A percentile compares a stretch with the other conserved stretches of the same genome.
Conservation (phyloP, 1,284 basidiomycete genomes). For the Ceratobasidium sp. region DNA sequence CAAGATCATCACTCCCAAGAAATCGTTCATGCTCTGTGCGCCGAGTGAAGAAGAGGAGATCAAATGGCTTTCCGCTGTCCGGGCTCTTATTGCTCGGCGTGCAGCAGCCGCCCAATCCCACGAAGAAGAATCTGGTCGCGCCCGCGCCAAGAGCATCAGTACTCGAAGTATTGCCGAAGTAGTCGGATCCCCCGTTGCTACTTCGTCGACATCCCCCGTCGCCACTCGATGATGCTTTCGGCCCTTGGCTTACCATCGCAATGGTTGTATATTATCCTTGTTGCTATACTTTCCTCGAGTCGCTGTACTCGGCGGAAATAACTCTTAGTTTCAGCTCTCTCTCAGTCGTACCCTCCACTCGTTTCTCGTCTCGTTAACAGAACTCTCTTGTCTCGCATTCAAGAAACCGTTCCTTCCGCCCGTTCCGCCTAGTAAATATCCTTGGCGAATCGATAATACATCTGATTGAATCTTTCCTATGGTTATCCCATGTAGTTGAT, state of each 20-base stretch:
- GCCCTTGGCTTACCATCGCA: neutral
- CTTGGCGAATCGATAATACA: constrained; percentile 30
- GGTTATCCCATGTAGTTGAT: neutral
- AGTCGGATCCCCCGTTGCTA: constrained; percentile 19
- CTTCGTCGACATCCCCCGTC: constrained; percentile 3
- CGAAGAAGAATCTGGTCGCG: neutral
- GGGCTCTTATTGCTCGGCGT: constrained; percentile 82
- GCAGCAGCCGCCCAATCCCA: constrained; percentile 4
- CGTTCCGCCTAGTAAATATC: constrained; percentile 27
- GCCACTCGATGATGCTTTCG: constrained; percentile 9
- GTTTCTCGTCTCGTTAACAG: constrained; percentile 4
- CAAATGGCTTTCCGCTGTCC: constrained; percentile 94
- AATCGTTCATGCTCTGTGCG: constrained; percentile 87
- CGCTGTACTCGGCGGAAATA: neutral
- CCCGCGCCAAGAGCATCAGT: constrained; percentile 29
- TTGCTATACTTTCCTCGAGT: neutral
- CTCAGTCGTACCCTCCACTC: neutral
- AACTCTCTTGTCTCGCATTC: neutral
- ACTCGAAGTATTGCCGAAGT: constrained; percentile 21
- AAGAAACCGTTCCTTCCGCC: constrained; percentile 2
- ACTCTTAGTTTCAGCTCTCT: neutral
- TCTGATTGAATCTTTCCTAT: constrained; percentile 20
- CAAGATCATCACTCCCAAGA: constrained; percentile 95
- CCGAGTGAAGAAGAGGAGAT: constrained; percentile 98
- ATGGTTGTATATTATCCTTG: constrained; percentile 27